Evolutionary conservation across 2,329 filamentous ascomycete species (phyloP).

Genomic region (Arthrobotrys sinensis): DNA sequence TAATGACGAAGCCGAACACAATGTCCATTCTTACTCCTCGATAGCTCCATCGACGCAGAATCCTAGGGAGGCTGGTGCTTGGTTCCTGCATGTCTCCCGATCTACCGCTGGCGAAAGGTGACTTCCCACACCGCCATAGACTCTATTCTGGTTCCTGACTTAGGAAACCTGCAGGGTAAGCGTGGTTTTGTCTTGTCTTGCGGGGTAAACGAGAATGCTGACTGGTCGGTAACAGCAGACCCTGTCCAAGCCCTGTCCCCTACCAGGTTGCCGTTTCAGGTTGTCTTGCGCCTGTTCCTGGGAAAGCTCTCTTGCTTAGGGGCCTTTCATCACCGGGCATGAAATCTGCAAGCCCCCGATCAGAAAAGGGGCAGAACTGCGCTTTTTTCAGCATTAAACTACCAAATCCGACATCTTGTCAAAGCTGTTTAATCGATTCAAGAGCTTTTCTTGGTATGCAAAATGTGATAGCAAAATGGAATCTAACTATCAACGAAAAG

Average conservation of each 20-base stretch:
- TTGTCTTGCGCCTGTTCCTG: conserved; percentile 30
- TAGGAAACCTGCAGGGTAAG: conserved; percentile 16
- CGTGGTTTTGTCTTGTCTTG: conserved; percentile 42
- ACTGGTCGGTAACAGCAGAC: conserved; percentile 25
- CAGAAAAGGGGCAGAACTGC: conserved; percentile 42
- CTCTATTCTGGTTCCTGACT: conserved; percentile 32
- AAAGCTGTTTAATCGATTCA: conserved; percentile 17
- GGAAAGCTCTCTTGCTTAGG: conserved; percentile 10
- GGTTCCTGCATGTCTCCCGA: conserved; percentile 42
- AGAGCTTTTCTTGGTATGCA: conserved; percentile 25
- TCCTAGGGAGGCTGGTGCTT: conserved; percentile 41
- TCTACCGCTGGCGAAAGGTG: conserved; percentile 24
- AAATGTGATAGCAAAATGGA: conserved; percentile 27
- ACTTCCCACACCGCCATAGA: background rate
- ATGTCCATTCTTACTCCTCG: background rate
- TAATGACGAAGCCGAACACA: background rate
- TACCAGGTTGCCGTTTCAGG: conserved; percentile 50
- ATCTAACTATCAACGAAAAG: conserved; percentile 24
- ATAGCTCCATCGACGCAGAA: conserved; percentile 6
- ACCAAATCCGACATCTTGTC: conserved; percentile 32
- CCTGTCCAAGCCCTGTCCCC: conserved; percentile 39
- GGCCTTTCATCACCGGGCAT: conserved; percentile 44
- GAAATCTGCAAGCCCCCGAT: conserved; percentile 34
- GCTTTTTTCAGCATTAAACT: conserved; percentile 44
- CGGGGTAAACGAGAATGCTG: conserved; percentile 49